A percentile compares a stretch with the other conserved stretches of the same genome.
Evolutionary conservation across 2,329 filamentous ascomycete species (phyloP).

Genomic region (Cercospora canescens): DNA sequence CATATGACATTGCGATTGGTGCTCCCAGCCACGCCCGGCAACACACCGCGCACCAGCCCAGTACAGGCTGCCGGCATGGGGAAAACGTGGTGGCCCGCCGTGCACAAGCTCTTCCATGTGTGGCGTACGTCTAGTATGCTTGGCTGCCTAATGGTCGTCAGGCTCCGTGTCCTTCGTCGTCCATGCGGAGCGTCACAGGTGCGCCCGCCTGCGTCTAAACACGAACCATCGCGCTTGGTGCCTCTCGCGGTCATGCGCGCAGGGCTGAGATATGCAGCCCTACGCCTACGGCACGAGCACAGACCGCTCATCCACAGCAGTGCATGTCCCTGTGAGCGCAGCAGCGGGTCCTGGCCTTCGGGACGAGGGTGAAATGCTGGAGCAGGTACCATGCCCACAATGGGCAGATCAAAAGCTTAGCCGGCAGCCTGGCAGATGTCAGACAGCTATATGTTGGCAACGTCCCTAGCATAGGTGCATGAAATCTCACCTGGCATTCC

Average conservation of each 20-base stretch:
- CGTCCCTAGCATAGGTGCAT: neutral
- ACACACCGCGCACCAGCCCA: neutral
- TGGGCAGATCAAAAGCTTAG: slow-evolving; percentile 18
- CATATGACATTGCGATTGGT: neutral
- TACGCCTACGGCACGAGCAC: slow-evolving; percentile 6
- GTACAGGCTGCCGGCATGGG: neutral
- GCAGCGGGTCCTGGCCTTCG: slow-evolving; percentile 2
- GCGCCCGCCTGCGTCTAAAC: neutral
- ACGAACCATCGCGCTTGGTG: slow-evolving; percentile 1
- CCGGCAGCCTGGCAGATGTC: slow-evolving; percentile 11
- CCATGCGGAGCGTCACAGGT: neutral
- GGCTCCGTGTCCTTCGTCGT: neutral
- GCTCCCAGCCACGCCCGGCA: neutral
- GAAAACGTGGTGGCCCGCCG: slow-evolving; percentile 2
- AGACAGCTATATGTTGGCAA: slow-evolving; percentile 13
- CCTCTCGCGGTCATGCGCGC: neutral
- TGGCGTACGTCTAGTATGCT: neutral
- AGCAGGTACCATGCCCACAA: slow-evolving; percentile 15
- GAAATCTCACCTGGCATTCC: neutral
- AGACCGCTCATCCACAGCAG: slow-evolving; percentile 7
- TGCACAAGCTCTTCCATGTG: neutral
- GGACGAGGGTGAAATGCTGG: slow-evolving; percentile 8
- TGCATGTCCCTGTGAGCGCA: slow-evolving; percentile 10
- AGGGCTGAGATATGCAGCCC: slow-evolving; percentile 5
- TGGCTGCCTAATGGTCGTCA: slow-evolving; percentile 1